Conservation (phyloP, 2,329 filamentous ascomycete genomes). For the Aspergillus caelatus region DNA sequence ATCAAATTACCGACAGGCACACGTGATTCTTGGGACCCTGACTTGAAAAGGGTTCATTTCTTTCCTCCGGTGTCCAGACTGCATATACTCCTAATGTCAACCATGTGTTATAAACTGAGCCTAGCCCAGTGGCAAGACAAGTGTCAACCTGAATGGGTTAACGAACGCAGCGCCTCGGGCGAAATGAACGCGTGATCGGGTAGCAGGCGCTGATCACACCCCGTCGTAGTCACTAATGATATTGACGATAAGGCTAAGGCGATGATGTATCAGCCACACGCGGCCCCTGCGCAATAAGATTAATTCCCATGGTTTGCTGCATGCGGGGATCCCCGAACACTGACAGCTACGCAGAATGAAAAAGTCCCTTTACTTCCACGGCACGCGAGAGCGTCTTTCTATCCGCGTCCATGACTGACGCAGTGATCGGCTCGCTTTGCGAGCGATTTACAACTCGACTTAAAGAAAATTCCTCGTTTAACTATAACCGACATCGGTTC, state of each 20-base stretch:
- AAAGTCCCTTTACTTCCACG: neutral
- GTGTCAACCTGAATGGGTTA: neutral
- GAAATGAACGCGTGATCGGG: neutral
- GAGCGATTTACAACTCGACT: constrained; percentile 11
- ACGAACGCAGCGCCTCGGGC: neutral
- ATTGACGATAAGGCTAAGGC: neutral
- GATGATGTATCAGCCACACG: neutral
- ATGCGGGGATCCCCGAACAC: neutral
- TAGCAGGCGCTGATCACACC: neutral
- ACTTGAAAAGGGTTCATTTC: neutral
- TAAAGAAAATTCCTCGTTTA: constrained; percentile 9
- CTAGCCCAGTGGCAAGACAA: neutral
- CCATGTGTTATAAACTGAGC: neutral
- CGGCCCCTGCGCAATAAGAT: neutral
- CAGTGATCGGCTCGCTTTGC: constrained; percentile 13
- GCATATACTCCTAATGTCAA: no score
- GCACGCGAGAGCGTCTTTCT: neutral
- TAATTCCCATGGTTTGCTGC: neutral
- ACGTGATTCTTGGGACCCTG: neutral
- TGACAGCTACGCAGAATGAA: neutral
- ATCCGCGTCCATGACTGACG: neutral
- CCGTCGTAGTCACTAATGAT: neutral
- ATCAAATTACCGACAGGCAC: no score
- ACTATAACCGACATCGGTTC: constrained; percentile 17
- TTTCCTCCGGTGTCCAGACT: no score